Conservation (phyloP, 768 basidiomycete species). For the Russula olivacea region DNA sequence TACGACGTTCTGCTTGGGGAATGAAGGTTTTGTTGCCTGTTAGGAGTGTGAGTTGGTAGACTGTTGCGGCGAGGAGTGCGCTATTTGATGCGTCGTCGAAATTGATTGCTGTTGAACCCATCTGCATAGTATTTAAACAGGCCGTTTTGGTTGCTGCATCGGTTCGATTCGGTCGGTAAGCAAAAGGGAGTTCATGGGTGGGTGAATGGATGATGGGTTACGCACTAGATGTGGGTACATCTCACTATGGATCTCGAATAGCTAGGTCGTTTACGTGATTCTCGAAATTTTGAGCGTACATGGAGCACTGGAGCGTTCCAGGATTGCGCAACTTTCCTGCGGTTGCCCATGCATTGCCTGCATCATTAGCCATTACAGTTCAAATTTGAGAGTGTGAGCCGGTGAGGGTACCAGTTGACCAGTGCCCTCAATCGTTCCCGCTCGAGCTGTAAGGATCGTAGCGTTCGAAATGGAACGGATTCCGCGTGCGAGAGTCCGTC, state of each 20-base stretch:
- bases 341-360: constrained; percentile 87
- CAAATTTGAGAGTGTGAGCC: background rate
- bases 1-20: constrained; percentile 52
- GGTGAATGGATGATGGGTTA: constrained; percentile 12
- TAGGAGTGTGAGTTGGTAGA: constrained; percentile 64
- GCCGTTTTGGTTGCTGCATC: constrained; percentile 41
- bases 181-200: background rate
- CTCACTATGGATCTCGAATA: constrained; percentile 61
- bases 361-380: background rate
- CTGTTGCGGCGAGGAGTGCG: constrained; percentile 67
- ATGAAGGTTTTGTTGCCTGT: constrained; percentile 45
- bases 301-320: constrained; percentile 61
- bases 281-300: constrained; percentile 48
- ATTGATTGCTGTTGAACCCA: constrained; percentile 35
- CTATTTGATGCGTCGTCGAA: constrained; percentile 74
- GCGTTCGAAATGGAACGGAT: too few species aligned
- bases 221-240: constrained; percentile 60
- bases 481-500: too few species aligned
- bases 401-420: constrained; percentile 76
- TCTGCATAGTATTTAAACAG: constrained; percentile 73
- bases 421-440: constrained; percentile 60
- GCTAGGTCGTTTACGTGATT: constrained; percentile 54
- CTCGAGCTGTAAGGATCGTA: constrained; percentile 46
- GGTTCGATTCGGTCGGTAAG: background rate
- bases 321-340: constrained; percentile 82